Conservation (phyloP, 2,329 filamentous ascomycete genomes). For the Sarocladium strictum region DNA sequence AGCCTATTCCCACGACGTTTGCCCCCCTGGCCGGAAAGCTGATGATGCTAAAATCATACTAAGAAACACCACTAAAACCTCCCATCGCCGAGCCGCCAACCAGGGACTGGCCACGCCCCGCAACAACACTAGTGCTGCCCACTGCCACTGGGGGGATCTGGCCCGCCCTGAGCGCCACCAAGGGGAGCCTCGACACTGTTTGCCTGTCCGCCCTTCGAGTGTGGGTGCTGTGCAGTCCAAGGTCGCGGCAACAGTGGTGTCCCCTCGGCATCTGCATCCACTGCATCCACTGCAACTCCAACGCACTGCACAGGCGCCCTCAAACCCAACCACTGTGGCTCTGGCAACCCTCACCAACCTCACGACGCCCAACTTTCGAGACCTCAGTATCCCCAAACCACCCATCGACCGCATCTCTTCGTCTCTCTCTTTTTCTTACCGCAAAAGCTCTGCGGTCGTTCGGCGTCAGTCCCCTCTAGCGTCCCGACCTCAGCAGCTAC, state of each 20-base stretch:
- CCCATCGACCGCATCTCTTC: background rate
- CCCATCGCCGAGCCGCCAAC: background rate
- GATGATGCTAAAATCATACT: background rate
- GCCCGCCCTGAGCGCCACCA: constrained; percentile 1
- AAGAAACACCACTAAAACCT: background rate
- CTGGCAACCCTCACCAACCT: constrained; percentile 8
- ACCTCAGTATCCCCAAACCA: constrained; percentile 1
- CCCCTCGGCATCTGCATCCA: constrained; percentile 6
- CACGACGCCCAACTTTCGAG: constrained; percentile 7
- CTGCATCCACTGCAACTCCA: background rate
- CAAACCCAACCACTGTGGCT: background rate
- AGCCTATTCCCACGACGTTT: too few species aligned
- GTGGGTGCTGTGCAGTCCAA: background rate
- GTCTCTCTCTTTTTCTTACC: background rate
- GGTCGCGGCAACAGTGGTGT: background rate
- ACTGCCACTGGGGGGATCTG: constrained; percentile 1
- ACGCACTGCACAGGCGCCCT: background rate
- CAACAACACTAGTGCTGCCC: background rate
- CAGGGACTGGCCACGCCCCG: background rate
- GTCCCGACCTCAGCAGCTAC: background rate
- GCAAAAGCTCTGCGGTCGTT: background rate
- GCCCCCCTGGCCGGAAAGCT: background rate
- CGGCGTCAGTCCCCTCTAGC: background rate
- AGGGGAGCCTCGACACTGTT: background rate
- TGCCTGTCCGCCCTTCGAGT: background rate